These are phyloP conservation scores for Hypoxylon sp. DNA, from an alignment of 2,329 filamentous ascomycete genomes.

Conservation along the genomic window DNA sequence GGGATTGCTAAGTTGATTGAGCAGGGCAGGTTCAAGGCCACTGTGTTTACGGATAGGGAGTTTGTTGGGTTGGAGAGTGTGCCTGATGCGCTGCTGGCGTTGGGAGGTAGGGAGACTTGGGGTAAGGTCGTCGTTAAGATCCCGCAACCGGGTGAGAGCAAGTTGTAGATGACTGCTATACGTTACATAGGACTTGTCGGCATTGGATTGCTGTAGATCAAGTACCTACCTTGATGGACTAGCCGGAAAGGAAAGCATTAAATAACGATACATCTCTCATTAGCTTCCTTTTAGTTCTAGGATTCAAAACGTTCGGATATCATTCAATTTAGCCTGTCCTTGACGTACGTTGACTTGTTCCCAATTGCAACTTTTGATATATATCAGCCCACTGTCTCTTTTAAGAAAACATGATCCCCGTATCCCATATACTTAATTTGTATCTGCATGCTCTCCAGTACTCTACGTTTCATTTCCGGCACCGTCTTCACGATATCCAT, in stretches of 20 bases:
- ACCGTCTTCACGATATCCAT: conserved; percentile 70
- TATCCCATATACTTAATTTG: conserved; percentile 71
- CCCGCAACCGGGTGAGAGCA: conserved; percentile 74
- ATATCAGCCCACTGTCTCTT: conserved; percentile 41
- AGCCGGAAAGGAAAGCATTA: neutral
- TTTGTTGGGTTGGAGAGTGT: conserved; percentile 88
- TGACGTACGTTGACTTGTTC: neutral
- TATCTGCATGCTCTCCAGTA: conserved; percentile 84
- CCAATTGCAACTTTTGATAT: no score
- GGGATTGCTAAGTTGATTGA: conserved; percentile 84
- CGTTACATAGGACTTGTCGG: neutral
- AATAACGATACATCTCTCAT: neutral
- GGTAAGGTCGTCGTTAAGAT: conserved; percentile 95
- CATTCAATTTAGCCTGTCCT: neutral
- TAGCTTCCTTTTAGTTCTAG: neutral
- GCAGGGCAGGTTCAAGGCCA: conserved; percentile 83
- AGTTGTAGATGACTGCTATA: conserved; percentile 59
- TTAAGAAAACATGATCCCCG: conserved; percentile 59
- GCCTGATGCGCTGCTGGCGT: conserved; percentile 79
- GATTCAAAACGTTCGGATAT: neutral
- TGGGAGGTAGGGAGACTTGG: conserved; percentile 90
- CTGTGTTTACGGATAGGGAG: conserved; percentile 84
- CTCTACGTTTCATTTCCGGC: conserved; percentile 70
- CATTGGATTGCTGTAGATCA: neutral
- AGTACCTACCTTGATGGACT: conserved; percentile 14